phyloP scores from a whole-genome alignment of 306 rosid genomes.

The Fragaria vesca region DNA sequence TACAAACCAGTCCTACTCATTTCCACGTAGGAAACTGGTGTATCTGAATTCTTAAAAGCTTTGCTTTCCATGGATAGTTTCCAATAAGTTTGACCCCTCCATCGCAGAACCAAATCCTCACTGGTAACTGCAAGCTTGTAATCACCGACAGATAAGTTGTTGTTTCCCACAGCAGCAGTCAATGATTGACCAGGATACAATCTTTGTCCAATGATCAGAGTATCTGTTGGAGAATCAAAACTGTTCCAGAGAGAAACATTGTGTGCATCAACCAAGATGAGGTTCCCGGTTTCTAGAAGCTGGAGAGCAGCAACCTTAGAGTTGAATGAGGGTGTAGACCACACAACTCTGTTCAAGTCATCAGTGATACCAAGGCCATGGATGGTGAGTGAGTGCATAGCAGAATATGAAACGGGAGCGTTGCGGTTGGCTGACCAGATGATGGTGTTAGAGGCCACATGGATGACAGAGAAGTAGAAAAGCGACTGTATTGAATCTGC shows the following conservation, averaged over 20 bases:
- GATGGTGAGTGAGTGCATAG: conserved; percentile 4
- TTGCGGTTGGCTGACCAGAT: conserved; percentile 22
- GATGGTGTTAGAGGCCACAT: conserved; percentile 10
- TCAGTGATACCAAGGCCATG: conserved; percentile 7
- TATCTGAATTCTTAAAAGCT: background rate
- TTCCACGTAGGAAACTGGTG: conserved; percentile 12
- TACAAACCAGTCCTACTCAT: conserved; percentile 14
- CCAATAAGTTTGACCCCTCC: conserved; percentile 28
- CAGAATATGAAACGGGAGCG: background rate
- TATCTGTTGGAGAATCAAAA: conserved; percentile 17
- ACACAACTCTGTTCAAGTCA: background rate
- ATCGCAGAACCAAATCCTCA: conserved; percentile 12
- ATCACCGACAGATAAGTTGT: background rate
- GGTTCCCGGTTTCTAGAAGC: conserved; percentile 22
- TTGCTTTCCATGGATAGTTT: conserved; percentile 6
- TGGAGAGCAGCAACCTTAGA: conserved; percentile 14
- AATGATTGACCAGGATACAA: conserved; percentile 10
- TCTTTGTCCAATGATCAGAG: conserved; percentile 19
- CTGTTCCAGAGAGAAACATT: conserved; percentile 19
- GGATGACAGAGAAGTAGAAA: conserved; percentile 14
- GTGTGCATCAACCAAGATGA: conserved; percentile 1
- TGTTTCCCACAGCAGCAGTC: background rate
- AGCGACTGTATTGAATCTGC: background rate
- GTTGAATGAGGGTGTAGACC: conserved; percentile 17
- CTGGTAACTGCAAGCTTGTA: conserved; percentile 5